phyloP scores from a whole-genome alignment of 1,284 basidiomycete genomes.

The Earliella scabrosa region DNA sequence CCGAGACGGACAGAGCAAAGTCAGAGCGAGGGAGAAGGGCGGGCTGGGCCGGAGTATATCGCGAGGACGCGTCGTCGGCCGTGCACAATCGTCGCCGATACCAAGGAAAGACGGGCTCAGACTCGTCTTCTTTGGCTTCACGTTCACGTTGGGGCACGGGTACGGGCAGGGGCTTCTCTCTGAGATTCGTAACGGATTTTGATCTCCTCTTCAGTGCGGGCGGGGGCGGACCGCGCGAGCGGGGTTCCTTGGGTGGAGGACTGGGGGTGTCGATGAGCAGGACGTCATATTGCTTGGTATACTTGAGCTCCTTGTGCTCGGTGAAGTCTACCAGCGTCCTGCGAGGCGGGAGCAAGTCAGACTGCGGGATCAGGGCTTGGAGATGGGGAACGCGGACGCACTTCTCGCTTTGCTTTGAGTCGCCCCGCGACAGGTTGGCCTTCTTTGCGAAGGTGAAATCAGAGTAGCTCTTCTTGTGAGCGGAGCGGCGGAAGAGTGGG shows the following conservation, averaged over 20 bases:
- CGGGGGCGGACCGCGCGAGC: background rate
- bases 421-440: slow-evolving; percentile 11
- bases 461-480: slow-evolving; percentile 14
- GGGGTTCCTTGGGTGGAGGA: slow-evolving; percentile 12
- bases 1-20: slow-evolving; percentile 84
- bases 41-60: background rate
- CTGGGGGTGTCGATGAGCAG: slow-evolving; percentile 16
- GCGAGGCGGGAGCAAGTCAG: background rate
- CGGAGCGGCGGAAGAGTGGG: slow-evolving; percentile 14
- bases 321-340: slow-evolving; percentile 17
- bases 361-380: background rate
- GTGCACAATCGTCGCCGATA: slow-evolving; percentile 14
- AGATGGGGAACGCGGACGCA: background rate
- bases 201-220: slow-evolving; percentile 2
- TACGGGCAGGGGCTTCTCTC: slow-evolving; percentile 1
- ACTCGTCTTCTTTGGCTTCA: background rate
- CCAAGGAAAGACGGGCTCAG: slow-evolving; percentile 16
- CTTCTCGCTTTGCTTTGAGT: slow-evolving; percentile 20
- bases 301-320: slow-evolving; percentile 1
- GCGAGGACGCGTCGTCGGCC: slow-evolving; percentile 1
- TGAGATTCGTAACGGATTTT: background rate
- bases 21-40: slow-evolving; percentile 93
- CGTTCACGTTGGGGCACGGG: background rate
- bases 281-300: slow-evolving; percentile 4
- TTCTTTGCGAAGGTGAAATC: slow-evolving; percentile 13